phyloP scores from a whole-genome alignment of 208 protist genomes.

The Crithidia brevicula region DNA sequence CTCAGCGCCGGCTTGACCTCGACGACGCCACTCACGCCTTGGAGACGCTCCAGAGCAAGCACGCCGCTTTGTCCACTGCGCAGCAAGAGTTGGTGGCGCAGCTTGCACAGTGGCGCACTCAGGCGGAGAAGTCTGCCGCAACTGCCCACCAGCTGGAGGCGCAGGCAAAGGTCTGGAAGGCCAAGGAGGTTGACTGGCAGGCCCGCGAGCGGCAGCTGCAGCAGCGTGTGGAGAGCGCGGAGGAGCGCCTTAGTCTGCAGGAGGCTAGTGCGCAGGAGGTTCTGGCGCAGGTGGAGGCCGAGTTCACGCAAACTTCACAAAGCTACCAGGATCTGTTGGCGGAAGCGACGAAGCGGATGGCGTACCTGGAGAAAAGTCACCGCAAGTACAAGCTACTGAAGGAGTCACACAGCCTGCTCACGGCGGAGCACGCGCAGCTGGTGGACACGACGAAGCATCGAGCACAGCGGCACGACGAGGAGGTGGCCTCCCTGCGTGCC shows the following conservation, averaged over 20 bases:
- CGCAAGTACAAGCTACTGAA: constrained; percentile 81
- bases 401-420: constrained; percentile 34
- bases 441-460: constrained; percentile 14
- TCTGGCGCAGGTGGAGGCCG: constrained; percentile 64
- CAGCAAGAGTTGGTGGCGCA: constrained; percentile 27
- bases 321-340: constrained; percentile 73
- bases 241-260: constrained; percentile 44
- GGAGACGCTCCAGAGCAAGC: constrained; percentile 9
- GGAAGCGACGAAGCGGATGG: constrained; percentile 66
- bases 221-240: constrained; percentile 27
- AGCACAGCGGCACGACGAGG: constrained; percentile 32
- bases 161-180: constrained; percentile 28
- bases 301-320: constrained; percentile 62
- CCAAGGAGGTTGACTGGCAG: constrained; percentile 32
- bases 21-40: constrained; percentile 21
- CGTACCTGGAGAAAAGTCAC: constrained; percentile 61
- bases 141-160: constrained; percentile 25
- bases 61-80: constrained; percentile 1
- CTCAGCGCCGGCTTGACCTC: constrained; percentile 21
- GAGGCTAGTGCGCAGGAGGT: constrained; percentile 50
- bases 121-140: constrained; percentile 24
- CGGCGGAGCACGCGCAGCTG: constrained; percentile 37
- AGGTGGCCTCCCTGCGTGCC: constrained; percentile 20
- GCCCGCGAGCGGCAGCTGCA: constrained; percentile 27
- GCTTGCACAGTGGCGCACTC: constrained; percentile 14